Conservation (phyloP, 805 yeast genomes). For the Kodamaea kaohsiungensis region DNA sequence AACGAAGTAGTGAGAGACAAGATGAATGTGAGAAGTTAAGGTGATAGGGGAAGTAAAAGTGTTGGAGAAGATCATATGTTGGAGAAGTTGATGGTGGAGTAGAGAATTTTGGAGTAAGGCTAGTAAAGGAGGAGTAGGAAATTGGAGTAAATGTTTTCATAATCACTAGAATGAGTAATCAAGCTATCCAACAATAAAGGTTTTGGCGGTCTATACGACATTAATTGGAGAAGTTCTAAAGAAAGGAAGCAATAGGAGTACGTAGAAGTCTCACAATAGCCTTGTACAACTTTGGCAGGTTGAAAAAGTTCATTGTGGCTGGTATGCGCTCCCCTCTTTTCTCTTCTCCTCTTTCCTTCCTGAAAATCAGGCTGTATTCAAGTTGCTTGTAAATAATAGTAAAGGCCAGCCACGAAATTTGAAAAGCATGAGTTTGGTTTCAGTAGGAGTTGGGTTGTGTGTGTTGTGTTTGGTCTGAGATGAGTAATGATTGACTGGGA, state of each 20-base stretch:
- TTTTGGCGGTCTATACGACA: neutral
- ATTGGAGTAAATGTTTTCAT: neutral
- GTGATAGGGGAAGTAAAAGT: no score
- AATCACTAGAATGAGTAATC: neutral
- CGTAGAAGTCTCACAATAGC: neutral
- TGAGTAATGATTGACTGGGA: no score
- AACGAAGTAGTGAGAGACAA: neutral
- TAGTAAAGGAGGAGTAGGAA: neutral
- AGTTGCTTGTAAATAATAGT: neutral
- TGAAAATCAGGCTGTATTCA: neutral
- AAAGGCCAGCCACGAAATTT: neutral
- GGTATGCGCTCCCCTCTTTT: constrained; percentile 6
- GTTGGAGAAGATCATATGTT: neutral
- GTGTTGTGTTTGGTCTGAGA: no score
- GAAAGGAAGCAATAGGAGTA: neutral
- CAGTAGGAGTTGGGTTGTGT: no score
- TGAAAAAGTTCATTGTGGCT: neutral
- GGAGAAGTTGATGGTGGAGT: neutral
- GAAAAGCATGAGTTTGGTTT: no score
- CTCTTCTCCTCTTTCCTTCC: neutral
- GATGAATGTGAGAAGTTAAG: no score
- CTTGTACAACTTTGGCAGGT: neutral
- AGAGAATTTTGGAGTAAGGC: neutral
- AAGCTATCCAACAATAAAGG: neutral
- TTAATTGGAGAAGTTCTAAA: neutral